Base-by-base conservation (phyloP, 805 yeast species). In the Komagataella mondaviorum region DNA sequence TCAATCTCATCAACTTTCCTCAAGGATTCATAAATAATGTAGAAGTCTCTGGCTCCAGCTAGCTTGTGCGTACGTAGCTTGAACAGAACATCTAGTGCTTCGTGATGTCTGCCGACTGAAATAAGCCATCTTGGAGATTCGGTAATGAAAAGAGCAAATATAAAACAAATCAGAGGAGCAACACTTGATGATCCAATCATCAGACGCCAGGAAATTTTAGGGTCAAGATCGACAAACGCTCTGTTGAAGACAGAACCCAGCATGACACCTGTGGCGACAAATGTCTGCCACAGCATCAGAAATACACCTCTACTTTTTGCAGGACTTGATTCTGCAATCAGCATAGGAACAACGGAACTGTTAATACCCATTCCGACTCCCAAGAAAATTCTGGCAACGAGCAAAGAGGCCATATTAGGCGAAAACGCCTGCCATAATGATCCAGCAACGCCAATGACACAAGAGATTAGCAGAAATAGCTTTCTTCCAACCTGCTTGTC, bases 51-150 rank as follows among this genome's bases (percentile, higher is more conserved):
- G 3, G 88, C 87, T 24, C 88, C 88, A 51, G 77, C 72, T 24
- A 83, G 70, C 44, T 69, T 72, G 48, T 71, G 72, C 49, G 65
- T 67, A 58, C 88, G 69, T 59, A 83, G 74, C 24, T 65, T 62
- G 17, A 59, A 56, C 53, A 80, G 72, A 1, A 85, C 70, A 0
- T 70, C 71, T 60, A 65, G 81, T 2, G 86, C 84, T 2, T 81
- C 87, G 5, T 10, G 39, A 58, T 80, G 85, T 57, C 84, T 71
- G 3, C 71, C 80, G 61, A 80, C 79, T 65, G 85, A 87, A 84
- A 83, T 80, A 54, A 81, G 70, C 88, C 88, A 83, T 66, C 87
- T 73, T 48, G 89, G 89, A 3, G 86, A 80, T 60, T 83, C 89
- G 6, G 88, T 88, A 53, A 82, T 80, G 60, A 76, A 80, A 36